Evolutionary conservation across 2,329 filamentous ascomycete species (phyloP), one percentile per base, ranked within the genome.

Genomic region (Zalaria sp.): DNA sequence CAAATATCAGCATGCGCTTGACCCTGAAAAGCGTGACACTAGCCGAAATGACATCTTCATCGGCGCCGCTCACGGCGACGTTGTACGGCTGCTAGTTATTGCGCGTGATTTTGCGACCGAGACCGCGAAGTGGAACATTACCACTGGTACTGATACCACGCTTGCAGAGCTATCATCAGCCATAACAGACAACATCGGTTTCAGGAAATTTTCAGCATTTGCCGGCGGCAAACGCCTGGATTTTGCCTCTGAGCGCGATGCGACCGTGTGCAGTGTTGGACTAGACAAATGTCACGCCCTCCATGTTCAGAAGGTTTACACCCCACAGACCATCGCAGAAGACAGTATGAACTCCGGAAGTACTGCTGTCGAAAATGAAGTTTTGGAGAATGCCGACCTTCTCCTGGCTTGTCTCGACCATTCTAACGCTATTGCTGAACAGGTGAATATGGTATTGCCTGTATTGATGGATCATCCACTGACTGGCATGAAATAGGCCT

Each of bases 341-440:
- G 43, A 44, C 5, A n/a, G 7, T 18, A 11, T 27, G 5, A 32
- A 26, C 4, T 35, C 25, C 4, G 66, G 43, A 55, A 68, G 26
- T 51, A 65, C 47, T 54, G 67, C 71, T 2, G 69, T 96, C 3
- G 86, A 96, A 55, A 71, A 75, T 8, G 83, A 89, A 51, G 79
- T 96, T 25, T 66, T 91, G 50, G 72, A 78, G 43, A 83, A 93
- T 58, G 93, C 94, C 53, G 73, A 84, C 41, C 79, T 89, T 46
- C 64, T 98, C 25, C 94, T 91, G 71, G 73, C 77, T 35, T 82
- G 89, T 53, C 69, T 96, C 41, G 77, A 78, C 48, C 51, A 47
- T 4, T 42, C 50, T 73, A 88, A 63, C 74, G 83, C 36, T 79
- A 88, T 53, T 27, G 53, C 52, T 28, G 27, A 45, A 7, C 43